Percentiles rank a stretch among this genome's conserved stretches.
Conservation (phyloP, 768 basidiomycete species). For the Cubamyces lactineus region DNA sequence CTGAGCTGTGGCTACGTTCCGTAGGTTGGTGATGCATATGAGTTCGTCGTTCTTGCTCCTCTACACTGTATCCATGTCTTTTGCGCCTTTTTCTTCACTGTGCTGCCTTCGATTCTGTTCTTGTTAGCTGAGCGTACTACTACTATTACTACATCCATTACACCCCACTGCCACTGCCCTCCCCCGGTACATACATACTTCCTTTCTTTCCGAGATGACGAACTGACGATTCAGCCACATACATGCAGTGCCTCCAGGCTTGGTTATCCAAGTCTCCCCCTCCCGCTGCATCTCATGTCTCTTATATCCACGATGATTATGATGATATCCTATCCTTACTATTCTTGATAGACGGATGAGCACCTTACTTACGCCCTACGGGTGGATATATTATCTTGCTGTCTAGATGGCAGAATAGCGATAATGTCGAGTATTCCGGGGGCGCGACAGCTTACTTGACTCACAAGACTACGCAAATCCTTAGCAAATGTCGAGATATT, state of each 20-base stretch:
- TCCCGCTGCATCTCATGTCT: conserved; percentile 24
- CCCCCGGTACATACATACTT: conserved; percentile 10
- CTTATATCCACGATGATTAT: conserved; percentile 29
- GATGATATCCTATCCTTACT: conserved; percentile 27
- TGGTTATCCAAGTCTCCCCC: conserved; percentile 8
- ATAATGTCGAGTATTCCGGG: no score
- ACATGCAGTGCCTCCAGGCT: conserved; percentile 19
- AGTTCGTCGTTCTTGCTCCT: neutral
- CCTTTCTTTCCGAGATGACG: conserved; percentile 25
- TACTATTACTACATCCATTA: neutral
- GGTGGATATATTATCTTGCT: no score
- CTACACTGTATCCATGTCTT: neutral
- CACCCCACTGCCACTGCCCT: neutral
- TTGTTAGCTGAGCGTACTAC: conserved; percentile 11
- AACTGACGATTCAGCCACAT: conserved; percentile 31
- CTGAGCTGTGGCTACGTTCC: neutral
- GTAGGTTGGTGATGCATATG: neutral
- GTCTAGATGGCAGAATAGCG: no score
- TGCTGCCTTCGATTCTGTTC: neutral
- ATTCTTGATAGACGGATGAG: conserved; percentile 4
- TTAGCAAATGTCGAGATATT: no score
- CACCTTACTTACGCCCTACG: neutral
- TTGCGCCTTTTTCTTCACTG: neutral
- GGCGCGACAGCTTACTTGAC: no score
- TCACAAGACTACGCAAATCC: no score